Evolutionary conservation across 1,284 basidiomycete species (phyloP), one percentile per base, ranked within the genome.

Genomic region (Cystobasidium sp.): DNA sequence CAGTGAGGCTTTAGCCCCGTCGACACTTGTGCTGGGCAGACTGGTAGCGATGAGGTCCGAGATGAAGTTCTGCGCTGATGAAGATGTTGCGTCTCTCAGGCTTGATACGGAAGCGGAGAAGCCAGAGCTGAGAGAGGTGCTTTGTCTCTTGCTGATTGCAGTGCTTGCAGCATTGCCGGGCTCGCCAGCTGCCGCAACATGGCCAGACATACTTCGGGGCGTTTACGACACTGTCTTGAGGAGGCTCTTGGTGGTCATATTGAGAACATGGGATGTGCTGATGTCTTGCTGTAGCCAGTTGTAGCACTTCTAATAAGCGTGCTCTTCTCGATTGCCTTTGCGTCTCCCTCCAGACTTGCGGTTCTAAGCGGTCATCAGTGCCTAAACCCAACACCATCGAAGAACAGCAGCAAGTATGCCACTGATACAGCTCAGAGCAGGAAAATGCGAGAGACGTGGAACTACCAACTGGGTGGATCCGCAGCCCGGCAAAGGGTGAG

Each of bases 401-500:
- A 14, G 31, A 46, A 47, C 18, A 5, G 16, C 41, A 46, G n/a
- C n/a, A 14, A 53, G 20, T 24, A 66, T 66, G 68, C 74, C 69
- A 10, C 51, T 67, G 20, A 74, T 76, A n/a, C 55, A 64, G n/a
- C 80, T 81, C 73, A 75, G 75, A 47, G 80, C 80, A 37, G 80
- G 80, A 2, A 68, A 78, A 8, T 76, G 75, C 9, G 66, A 75
- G 62, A 52, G 80, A 18, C 74, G 78, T 39, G 80, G 78, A 20
- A 68, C 76, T 22, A 75, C 79, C 3, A 80, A 79, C 75, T 77
- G 76, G 39, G 80, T 81, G 46, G 76, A 77, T 20, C 77, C 80
- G 0, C 44, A 75, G 14, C 76, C 79, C 6, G 77, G 73, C 20
- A 74, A 78, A 74, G 80, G 80, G 51, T 75, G 68, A 6, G 68